Conservation (phyloP, 225 moss, liverwort and hornwort genomes). For the Sphagnum tenellum region DNA sequence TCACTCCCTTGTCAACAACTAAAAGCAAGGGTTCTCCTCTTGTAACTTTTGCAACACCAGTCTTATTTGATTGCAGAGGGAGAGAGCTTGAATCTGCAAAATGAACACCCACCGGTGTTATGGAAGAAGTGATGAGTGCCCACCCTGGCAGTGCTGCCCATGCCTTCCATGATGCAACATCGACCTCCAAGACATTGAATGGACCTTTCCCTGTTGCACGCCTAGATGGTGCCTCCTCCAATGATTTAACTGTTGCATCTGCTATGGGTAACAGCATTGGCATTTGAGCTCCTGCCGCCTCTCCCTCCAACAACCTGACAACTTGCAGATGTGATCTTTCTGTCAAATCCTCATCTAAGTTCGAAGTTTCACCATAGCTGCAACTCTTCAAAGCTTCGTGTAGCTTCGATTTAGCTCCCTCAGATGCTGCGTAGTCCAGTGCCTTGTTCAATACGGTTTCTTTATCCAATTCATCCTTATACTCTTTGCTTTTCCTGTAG, state of each 20-base stretch:
- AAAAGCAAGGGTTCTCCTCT: slow-evolving; percentile 43
- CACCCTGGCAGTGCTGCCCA: slow-evolving; percentile 67
- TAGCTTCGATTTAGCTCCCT: slow-evolving; percentile 52
- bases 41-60: slow-evolving; percentile 12
- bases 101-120: slow-evolving; percentile 51
- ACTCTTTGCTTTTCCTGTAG: slow-evolving; percentile 62
- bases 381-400: slow-evolving; percentile 18
- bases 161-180: slow-evolving; percentile 34
- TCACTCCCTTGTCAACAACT: slow-evolving; percentile 63
- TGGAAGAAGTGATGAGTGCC: slow-evolving; percentile 32
- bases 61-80: slow-evolving; percentile 34
- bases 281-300: slow-evolving; percentile 28
- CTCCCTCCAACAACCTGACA: slow-evolving; percentile 31
- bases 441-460: slow-evolving; percentile 36
- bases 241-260: slow-evolving; percentile 34
- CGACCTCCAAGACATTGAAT: slow-evolving; percentile 42
- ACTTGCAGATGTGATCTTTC: slow-evolving; percentile 6
- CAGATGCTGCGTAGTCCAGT: slow-evolving; percentile 42
- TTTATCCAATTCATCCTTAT: slow-evolving; percentile 16
- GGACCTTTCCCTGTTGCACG: slow-evolving; percentile 15
- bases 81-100: slow-evolving; percentile 41
- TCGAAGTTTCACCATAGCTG: slow-evolving; percentile 19
- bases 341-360: slow-evolving; percentile 3
- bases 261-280: slow-evolving; percentile 63
- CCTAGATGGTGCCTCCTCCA: slow-evolving; percentile 34